Conservation (phyloP, 2,329 filamentous ascomycete species). For the Claviceps sp. region DNA sequence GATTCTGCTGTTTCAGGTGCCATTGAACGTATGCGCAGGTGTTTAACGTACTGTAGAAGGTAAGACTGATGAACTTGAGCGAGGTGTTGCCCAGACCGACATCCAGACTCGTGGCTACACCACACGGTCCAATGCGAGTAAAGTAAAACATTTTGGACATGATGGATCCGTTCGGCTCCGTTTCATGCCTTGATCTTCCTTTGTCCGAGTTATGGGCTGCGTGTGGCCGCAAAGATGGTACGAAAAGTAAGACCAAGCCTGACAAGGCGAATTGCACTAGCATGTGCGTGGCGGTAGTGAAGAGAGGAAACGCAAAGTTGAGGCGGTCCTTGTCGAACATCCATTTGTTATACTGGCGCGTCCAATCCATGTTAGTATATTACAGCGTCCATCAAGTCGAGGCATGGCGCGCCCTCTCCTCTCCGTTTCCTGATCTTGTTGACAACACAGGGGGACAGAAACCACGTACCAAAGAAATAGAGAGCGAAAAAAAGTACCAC, state of each 20-base stretch:
- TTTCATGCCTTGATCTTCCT: slow-evolving; percentile 36
- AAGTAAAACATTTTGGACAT: slow-evolving; percentile 89
- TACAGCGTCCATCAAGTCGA: no score
- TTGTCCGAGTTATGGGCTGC: slow-evolving; percentile 32
- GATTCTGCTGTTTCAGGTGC: neutral
- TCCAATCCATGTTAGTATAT: neutral
- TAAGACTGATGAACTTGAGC: slow-evolving; percentile 88
- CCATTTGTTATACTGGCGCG: slow-evolving; percentile 91
- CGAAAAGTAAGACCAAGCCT: slow-evolving; percentile 61
- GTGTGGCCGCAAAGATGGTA: slow-evolving; percentile 69
- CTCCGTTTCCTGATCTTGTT: neutral
- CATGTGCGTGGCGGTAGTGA: slow-evolving; percentile 94
- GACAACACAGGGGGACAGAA: slow-evolving; percentile 8
- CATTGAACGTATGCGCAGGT: neutral
- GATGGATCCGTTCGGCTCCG: slow-evolving; percentile 43
- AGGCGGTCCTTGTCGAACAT: slow-evolving; percentile 84
- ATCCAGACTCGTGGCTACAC: slow-evolving; percentile 82
- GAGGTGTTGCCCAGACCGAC: slow-evolving; percentile 95
- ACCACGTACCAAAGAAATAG: slow-evolving; percentile 67
- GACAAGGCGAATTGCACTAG: slow-evolving; percentile 80
- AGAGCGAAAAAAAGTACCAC: slow-evolving; percentile 87
- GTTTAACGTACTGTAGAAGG: slow-evolving; percentile 66
- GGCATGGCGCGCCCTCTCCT: no score
- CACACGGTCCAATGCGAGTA: slow-evolving; percentile 82
- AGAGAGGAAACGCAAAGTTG: slow-evolving; percentile 88